Conservation (phyloP, 768 basidiomycete genomes). For the Suillus paluster region DNA sequence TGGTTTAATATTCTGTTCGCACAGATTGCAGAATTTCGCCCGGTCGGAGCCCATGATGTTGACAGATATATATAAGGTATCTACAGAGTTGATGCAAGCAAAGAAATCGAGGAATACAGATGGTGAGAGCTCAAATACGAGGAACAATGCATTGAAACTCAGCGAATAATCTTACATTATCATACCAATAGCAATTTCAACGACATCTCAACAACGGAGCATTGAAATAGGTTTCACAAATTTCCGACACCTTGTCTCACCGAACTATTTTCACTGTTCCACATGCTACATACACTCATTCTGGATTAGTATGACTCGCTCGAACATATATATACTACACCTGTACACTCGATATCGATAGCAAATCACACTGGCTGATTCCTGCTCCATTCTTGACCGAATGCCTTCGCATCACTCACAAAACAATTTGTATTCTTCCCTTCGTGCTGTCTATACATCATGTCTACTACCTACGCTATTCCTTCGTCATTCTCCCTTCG, state of each 20-base stretch:
- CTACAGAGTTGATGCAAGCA: neutral
- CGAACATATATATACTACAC: too few relatives aligned
- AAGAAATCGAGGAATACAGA: neutral
- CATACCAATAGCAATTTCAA: neutral
- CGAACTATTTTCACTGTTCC: too few relatives aligned
- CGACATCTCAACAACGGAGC: neutral
- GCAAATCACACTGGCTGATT: too few relatives aligned
- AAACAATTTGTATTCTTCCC: too few relatives aligned
- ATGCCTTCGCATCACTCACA: too few relatives aligned
- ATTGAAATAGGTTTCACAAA: neutral
- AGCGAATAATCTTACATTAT: neutral
- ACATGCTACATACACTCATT: too few relatives aligned
- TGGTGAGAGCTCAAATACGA: neutral
- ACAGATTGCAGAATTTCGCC: neutral
- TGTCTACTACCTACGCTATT: too few relatives aligned
- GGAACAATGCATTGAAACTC: neutral
- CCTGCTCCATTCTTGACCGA: too few relatives aligned
- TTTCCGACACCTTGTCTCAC: neutral
- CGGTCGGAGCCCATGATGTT: neutral
- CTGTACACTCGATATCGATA: too few relatives aligned
- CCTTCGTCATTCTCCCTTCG: too few relatives aligned
- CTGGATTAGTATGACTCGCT: too few relatives aligned
- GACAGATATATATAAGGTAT: neutral
- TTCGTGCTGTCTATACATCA: too few relatives aligned
- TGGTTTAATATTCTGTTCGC: neutral